Evolutionary conservation across 1,284 basidiomycete genomes (phyloP), one percentile per base, ranked within the genome.

Genomic region (Austropuccinia psidii): DNA sequence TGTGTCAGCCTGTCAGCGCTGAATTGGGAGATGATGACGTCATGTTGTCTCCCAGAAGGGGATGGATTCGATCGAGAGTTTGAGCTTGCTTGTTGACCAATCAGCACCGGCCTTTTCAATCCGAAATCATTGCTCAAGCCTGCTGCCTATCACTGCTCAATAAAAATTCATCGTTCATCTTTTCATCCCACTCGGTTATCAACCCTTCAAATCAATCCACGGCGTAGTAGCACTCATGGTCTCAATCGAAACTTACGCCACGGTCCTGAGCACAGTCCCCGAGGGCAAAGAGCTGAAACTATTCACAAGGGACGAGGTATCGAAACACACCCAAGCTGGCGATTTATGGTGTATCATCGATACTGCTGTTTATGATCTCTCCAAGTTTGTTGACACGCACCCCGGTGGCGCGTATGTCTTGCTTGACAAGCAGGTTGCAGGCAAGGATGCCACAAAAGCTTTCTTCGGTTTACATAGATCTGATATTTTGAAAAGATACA

Each of bases 391-490:
- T 68, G 84, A 83, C 66, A 83, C 93, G 76, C 92, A 94, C 80
- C 92, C 92, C 0, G 91, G 92, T 65, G 92, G 92, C 11, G 78
- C 85, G 0, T 85, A 86, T 7, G 90, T 91, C 19, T 84, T 95
- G 31, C 80, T 88, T 45, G 88, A 90, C 76, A 82, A 84, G 54
- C 88, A 89, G 76, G 85, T 91, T 87, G 89, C 88, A 74, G 90
- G 90, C 4, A 85, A 89, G 80, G 91, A 94, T 79, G 90, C 89
- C 4, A 93, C 91, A 0, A 89, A 91, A 68, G 86, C 85, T 2
- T 93, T 93, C 83, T 93, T 88, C 78, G 87, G 88, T 55, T 85
- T 94, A 54, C 91, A 94, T 80, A 84, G 89, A 41, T 85, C 87
- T 74, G 90, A 93, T 77, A 85, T 93, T 17, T 85, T 94, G 64